Percentiles rank a stretch among this genome's conserved stretches.
Evolutionary conservation across 495 filamentous ascomycete species (phyloP).

Genomic region (Penicillium subrubescens): DNA sequence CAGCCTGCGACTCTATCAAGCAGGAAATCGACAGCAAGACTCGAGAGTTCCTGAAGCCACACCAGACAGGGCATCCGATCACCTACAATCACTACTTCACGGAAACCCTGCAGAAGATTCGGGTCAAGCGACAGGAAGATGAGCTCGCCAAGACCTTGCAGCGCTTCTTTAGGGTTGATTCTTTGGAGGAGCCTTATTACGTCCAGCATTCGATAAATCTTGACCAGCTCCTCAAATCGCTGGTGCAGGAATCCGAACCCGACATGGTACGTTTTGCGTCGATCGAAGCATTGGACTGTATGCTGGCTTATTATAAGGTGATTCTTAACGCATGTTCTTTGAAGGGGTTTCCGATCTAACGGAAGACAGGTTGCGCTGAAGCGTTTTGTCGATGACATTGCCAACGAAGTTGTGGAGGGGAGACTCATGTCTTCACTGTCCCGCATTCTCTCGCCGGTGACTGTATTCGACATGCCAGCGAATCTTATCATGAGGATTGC

Average conservation of each 20-base stretch:
- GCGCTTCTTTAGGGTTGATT: neutral
- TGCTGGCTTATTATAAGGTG: neutral
- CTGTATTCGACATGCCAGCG: conserved; percentile 40
- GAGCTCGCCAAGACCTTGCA: neutral
- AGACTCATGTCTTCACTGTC: no score
- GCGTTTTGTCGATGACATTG: neutral
- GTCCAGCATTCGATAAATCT: neutral
- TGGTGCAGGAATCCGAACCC: neutral
- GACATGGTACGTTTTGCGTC: neutral
- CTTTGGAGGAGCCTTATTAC: neutral
- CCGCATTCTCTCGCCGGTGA: conserved; percentile 13
- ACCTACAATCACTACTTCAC: conserved; percentile 2
- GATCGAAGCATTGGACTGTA: neutral
- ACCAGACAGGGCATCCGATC: neutral
- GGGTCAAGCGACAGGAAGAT: neutral
- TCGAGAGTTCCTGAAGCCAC: neutral
- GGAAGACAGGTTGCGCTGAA: neutral
- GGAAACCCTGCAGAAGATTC: neutral
- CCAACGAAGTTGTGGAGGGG: neutral
- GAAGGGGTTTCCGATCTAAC: neutral
- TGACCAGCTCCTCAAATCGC: neutral
- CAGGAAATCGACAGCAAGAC: neutral
- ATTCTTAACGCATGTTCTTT: neutral
- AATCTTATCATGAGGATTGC: conserved; percentile 51
- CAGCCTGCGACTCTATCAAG: neutral